These are phyloP conservation scores for Coniferiporia sulphurascens DNA, from an alignment of 1,284 basidiomycete genomes.

Conservation along the genomic window DNA sequence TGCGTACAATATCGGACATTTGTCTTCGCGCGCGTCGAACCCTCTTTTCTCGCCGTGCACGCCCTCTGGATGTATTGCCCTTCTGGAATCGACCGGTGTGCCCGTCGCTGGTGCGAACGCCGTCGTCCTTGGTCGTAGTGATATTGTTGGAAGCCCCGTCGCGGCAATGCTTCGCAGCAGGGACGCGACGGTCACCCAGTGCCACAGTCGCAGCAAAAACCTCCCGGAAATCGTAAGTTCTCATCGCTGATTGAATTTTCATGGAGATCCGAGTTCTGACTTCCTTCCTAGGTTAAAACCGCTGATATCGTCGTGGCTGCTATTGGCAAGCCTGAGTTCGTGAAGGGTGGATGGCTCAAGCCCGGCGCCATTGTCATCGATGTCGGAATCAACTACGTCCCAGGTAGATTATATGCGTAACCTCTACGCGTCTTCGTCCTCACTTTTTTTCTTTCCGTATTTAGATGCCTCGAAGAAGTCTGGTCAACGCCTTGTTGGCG, in stretches of 20 bases:
- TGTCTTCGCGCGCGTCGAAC: constrained; percentile 85
- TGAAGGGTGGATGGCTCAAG: constrained; percentile 95
- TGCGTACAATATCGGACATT: constrained; percentile 96
- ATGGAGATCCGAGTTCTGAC: background rate
- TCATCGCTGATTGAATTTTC: constrained; percentile 9
- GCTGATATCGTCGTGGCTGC: constrained; percentile 95
- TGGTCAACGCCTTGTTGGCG: constrained; percentile 94
- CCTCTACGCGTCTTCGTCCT: background rate
- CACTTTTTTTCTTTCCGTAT: constrained; percentile 3
- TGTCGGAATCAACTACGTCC: constrained; percentile 96
- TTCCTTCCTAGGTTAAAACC: constrained; percentile 54
- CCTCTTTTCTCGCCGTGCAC: constrained; percentile 96
- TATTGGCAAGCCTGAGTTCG: constrained; percentile 87
- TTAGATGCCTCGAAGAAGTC: constrained; percentile 88
- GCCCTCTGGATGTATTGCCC: constrained; percentile 86
- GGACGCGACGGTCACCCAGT: constrained; percentile 97
- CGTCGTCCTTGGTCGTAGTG: constrained; percentile 94
- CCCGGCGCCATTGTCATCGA: constrained; percentile 92
- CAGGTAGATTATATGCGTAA: constrained; percentile 40
- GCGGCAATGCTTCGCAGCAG: constrained; percentile 84
- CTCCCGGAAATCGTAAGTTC: constrained; percentile 68
- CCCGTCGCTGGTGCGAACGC: constrained; percentile 74
- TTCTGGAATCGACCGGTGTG: constrained; percentile 83
- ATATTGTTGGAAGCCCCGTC: constrained; percentile 97
- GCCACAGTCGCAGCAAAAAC: constrained; percentile 87